Percentiles rank a stretch among this genome's conserved stretches.
Conservation (phyloP, 768 basidiomycete genomes). For the Termitomyces sp. region DNA sequence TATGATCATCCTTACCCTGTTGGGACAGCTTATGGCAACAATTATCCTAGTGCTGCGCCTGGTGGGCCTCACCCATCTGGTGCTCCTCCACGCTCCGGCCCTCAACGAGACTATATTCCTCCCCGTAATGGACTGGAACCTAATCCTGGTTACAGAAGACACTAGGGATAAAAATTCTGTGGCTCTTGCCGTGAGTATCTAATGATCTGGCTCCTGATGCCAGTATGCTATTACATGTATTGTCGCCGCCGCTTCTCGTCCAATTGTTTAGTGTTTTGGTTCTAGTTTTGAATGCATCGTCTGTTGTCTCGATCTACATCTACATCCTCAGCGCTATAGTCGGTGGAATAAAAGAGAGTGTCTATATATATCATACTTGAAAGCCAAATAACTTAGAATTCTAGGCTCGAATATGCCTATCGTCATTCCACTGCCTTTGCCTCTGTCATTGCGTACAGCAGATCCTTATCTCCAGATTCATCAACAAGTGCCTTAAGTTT, state of each 20-base stretch:
- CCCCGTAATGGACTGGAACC: constrained; percentile 39
- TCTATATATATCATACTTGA: not conserved
- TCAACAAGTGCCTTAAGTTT: constrained; percentile 53
- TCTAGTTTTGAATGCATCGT: constrained; percentile 6
- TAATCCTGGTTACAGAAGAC: constrained; percentile 35
- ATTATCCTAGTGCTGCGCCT: constrained; percentile 42
- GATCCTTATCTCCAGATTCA: constrained; percentile 52
- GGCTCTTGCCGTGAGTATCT: constrained; percentile 9
- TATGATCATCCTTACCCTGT: constrained; percentile 51
- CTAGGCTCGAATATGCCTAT: not conserved
- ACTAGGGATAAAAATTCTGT: constrained; percentile 20
- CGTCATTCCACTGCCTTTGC: constrained; percentile 1
- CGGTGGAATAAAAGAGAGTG: not conserved
- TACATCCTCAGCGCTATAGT: not conserved
- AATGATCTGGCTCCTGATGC: constrained; percentile 9
- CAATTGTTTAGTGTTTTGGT: constrained; percentile 3
- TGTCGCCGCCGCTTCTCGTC: not conserved
- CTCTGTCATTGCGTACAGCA: constrained; percentile 42
- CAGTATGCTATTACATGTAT: constrained; percentile 11
- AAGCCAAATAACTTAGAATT: not conserved
- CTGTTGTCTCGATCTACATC: not conserved
- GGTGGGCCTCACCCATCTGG: constrained; percentile 34
- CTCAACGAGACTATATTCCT: constrained; percentile 44
- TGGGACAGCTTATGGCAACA: constrained; percentile 40
- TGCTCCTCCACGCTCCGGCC: constrained; percentile 17